Base-by-base conservation (phyloP, 2,329 filamentous ascomycete species). In the Ophiocordyceps australis region DNA sequence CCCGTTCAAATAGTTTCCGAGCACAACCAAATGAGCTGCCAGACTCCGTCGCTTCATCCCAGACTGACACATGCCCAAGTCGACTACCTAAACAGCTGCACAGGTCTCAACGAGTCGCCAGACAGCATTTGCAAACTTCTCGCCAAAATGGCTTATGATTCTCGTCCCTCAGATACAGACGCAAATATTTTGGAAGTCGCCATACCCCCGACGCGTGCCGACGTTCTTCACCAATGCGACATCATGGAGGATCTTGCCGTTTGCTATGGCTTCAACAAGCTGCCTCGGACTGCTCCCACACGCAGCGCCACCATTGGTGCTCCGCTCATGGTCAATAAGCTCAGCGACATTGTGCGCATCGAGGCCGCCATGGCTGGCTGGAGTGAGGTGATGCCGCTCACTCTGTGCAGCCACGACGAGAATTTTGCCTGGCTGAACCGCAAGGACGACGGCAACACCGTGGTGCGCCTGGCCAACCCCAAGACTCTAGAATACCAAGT, bases 211-310 rank as follows among this genome's bases (percentile, higher is more conserved):
- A 95, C 85, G 24, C 72, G 89, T 34, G 86, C 89, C 24, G 89
- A 98, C 49, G 76, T 98, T 22, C 72, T 98, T 17, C 89, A 98
- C 52, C 79, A 94, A 46, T 91, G 83, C 41, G 89, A 98, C 47
- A 80, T 98, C 38, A 98, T 98, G 86, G 89, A 98, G 56, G 91
- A 98, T 46, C 74, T 91, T 13, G 89, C 83, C 21, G 89, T 98
- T 36, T 83, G 82, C 27, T 94, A 95, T 50, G 89, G 91, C 36
- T 98, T 93, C 67, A 98, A 98, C 63, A 82, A 79, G 35, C 74
- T 98, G 12, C 85, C 86, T 2, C 75, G 83, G 27, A 73, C 76
- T 25, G 82, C 86, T 43, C 83, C 85, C 7, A 83, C 74, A 50
- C 85, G 83, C 45, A 77, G 79, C 14, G 78, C 76, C 28, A 89